Evolutionary conservation across 164 flowering plant genomes (phyloP), one percentile per base, ranked within the genome.

Genomic region (Stephania yunnanensis): DNA sequence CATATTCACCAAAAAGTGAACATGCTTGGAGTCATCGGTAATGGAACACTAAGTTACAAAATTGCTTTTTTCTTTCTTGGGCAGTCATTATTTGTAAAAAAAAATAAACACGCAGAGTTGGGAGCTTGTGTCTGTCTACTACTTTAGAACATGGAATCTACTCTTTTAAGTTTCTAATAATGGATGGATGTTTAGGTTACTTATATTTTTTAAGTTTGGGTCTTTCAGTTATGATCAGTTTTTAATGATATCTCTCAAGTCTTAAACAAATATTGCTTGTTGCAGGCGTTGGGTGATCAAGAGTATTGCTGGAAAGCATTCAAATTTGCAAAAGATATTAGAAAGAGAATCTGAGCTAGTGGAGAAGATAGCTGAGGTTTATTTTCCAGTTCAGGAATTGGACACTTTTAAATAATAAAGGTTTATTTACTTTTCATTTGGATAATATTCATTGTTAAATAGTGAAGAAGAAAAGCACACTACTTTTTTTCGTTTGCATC

Each of bases 1-100:
- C 99, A 68, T 82, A 85, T 84, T 83, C 95, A 10, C 95, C 99
- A 1, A 95, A 95, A 80, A 89, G 94, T 83, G 99, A 95, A 67
- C 83, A 81, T 76, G 95, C 98, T 44, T 95, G 99, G 99, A 86
- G 89, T 80, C 95, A 95, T 78, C 87, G 99, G 99, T 95, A 84
- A 75, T 68, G 44, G 15, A 72, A 58, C 66, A 19, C 66, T 61
- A 61, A 15, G 6, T 61, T 61, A 58, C 20, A 61, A 19, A 61
- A 4, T 1, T 61, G 66, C 29, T 5, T 61, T 19, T 17, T n/a
- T 61, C 20, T 61, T 61, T 61, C 4, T 53, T 53, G 15, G 61
- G 66, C 9, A 7, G 19, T 8, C 25, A 61, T 61, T 25, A 61
- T n/a, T 61, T 19, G 66, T 61, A 61, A n/a, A 25, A n/a, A 25